Evolutionary conservation across 345 rosid genomes (phyloP).

Genomic region (Eucalyptus shirleyi): DNA sequence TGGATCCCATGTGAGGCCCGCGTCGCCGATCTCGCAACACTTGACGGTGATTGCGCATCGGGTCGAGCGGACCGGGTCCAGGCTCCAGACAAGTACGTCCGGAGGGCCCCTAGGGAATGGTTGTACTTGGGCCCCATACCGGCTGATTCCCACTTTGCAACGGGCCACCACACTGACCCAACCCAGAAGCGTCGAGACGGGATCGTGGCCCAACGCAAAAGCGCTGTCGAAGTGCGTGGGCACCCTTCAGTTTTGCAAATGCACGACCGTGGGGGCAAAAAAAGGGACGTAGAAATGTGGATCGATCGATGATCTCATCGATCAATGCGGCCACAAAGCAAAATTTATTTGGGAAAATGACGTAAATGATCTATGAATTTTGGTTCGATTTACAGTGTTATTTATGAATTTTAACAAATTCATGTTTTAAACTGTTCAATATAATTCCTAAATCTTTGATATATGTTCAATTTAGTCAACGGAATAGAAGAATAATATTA

Average conservation of each 20-base stretch:
- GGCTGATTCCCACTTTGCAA: not conserved
- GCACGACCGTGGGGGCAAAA: not conserved
- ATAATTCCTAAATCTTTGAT: no score
- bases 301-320: not conserved
- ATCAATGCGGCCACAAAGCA: not conserved
- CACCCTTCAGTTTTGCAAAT: not conserved
- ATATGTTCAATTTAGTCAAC: no score
- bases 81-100: not conserved
- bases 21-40: not conserved
- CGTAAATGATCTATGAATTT: accelerated
- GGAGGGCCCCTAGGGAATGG: not conserved
- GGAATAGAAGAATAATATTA: not conserved
- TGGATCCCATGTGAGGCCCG: not conserved
- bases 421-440: no score
- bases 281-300: not conserved
- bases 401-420: not conserved
- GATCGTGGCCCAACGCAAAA: not conserved
- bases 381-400: accelerated
- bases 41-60: not conserved
- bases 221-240: not conserved
- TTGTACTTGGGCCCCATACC: not conserved
- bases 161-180: not conserved
- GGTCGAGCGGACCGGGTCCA: not conserved
- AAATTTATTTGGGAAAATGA: not conserved
- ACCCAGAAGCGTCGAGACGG: not conserved